Percentiles rank a stretch among this genome's conserved stretches.
Evolutionary conservation across 1,284 basidiomycete genomes (phyloP).

Genomic region (Golubevia sp.): DNA sequence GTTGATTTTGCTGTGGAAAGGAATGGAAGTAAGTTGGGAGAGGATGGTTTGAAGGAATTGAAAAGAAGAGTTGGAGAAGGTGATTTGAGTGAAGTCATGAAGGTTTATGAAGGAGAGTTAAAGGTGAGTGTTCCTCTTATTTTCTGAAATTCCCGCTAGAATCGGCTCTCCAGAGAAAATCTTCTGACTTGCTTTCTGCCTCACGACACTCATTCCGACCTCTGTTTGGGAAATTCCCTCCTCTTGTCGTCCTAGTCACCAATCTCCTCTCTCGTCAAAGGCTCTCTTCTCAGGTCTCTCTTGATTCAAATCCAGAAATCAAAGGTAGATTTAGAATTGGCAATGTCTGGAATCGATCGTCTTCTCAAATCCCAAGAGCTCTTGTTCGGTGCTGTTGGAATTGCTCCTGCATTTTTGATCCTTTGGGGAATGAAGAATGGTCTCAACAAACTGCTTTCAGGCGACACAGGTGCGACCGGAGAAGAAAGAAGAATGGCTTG

Average conservation of each 20-base stretch:
- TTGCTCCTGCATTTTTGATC: conserved; percentile 84
- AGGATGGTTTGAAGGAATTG: conserved; percentile 69
- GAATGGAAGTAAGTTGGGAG: conserved; percentile 68
- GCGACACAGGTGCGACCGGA: conserved; percentile 62
- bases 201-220: neutral
- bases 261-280: conserved; percentile 77
- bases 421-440: conserved; percentile 74
- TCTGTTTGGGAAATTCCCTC: neutral
- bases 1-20: conserved; percentile 81
- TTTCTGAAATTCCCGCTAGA: too few relatives aligned
- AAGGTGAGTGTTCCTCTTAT: conserved; percentile 65
- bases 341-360: conserved; percentile 84
- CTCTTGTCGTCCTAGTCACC: conserved; percentile 66
- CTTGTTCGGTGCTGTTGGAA: conserved; percentile 95
- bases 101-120: conserved; percentile 90
- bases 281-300: conserved; percentile 80
- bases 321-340: conserved; percentile 91
- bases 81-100: conserved; percentile 84
- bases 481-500: conserved; percentile 62
- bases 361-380: conserved; percentile 92
- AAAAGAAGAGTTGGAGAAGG: conserved; percentile 75
- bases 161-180: neutral
- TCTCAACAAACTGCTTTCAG: conserved; percentile 65
- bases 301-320: conserved; percentile 96
- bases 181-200: neutral